phyloP scores from a whole-genome alignment of 768 basidiomycete genomes.

The Mycena rosella region DNA sequence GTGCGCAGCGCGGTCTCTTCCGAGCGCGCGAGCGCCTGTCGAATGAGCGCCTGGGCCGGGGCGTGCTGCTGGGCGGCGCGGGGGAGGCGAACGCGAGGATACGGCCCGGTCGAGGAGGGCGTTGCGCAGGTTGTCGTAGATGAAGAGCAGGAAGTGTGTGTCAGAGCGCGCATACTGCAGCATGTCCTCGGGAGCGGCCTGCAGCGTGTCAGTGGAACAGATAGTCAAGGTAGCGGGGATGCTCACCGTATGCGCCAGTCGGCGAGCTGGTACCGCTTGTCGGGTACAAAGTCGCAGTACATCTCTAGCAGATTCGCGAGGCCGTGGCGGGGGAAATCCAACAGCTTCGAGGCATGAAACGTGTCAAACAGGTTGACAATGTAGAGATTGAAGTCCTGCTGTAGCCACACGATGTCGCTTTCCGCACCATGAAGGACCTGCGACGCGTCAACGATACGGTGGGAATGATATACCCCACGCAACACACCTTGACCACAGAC shows the following conservation, averaged over 20 bases:
- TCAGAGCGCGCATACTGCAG: constrained; percentile 93
- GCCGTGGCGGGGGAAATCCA: constrained; percentile 88
- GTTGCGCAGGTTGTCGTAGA: constrained; percentile 92
- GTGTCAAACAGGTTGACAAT: constrained; percentile 98
- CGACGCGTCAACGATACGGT: not conserved
- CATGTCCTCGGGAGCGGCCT: constrained; percentile 93
- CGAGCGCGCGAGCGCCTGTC: constrained; percentile 77
- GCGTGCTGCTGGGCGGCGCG: constrained; percentile 34
- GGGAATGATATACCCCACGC: not conserved
- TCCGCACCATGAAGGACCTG: constrained; percentile 97
- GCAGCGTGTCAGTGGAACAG: not conserved
- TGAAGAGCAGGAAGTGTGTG: constrained; percentile 93
- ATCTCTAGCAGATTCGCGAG: constrained; percentile 87
- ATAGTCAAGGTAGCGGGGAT: not conserved
- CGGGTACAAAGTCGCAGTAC: constrained; percentile 91
- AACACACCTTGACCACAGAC: constrained; percentile 81
- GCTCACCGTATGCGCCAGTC: constrained; percentile 94
- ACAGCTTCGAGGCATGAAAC: constrained; percentile 89
- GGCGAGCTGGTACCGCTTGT: constrained; percentile 96
- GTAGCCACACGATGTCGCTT: constrained; percentile 95
- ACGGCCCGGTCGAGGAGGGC: constrained; percentile 82
- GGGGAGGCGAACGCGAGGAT: constrained; percentile 55
- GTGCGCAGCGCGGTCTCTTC: constrained; percentile 80
- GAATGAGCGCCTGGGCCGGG: constrained; percentile 60
- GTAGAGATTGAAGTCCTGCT: constrained; percentile 95